Base-by-base conservation (phyloP, 768 basidiomycete species). In the Pleurotus tuber-regium region DNA sequence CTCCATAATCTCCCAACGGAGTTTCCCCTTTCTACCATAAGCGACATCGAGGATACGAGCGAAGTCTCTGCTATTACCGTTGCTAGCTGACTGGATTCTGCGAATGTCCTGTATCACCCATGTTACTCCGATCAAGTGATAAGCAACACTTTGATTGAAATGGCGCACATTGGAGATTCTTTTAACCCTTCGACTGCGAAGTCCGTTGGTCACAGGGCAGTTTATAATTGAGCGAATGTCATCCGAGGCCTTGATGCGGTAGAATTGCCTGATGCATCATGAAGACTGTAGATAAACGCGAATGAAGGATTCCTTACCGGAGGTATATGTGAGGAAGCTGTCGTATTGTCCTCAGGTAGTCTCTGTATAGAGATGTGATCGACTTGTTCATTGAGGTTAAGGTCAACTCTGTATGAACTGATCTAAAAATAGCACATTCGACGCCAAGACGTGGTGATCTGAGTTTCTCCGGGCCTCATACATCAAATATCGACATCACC, bases 1-100 rank as follows among this genome's bases (percentile, higher is more conserved):
- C 70, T 84, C 64, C 65, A 90, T 69, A 36, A 91, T 64, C 58
- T 90, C 86, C 68, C 79, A 77, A 59, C 74, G 80, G 12, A 92
- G 65, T 60, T 78, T 85, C 19, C 89, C 89, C 57, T 79, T 81
- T 53, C 89, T 75, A 25, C 89, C 89, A 65, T 90, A 92, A 23
- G 89, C 89, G 24, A 83, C 59, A 56, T 84, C 78, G 14, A 92
- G 69, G 24, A 90, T 59, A 56, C 76, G 74, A 24, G 70, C 69
- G 58, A 88, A 85, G 26, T 82, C 78, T 50, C 70, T 62, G 41
- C 58, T 57, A 30, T 75, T 61, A 3, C 83, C 79, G 3, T 59
- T 54, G 58, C 82, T 86, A 8, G 87, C 87, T 39, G 65, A 70
- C 59, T 73, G 66, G 14, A 92, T 63, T 51, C 66, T 76, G 42